phyloP scores from a whole-genome alignment of 2,329 filamentous ascomycete genomes.

The Podosphaera xanthii region DNA sequence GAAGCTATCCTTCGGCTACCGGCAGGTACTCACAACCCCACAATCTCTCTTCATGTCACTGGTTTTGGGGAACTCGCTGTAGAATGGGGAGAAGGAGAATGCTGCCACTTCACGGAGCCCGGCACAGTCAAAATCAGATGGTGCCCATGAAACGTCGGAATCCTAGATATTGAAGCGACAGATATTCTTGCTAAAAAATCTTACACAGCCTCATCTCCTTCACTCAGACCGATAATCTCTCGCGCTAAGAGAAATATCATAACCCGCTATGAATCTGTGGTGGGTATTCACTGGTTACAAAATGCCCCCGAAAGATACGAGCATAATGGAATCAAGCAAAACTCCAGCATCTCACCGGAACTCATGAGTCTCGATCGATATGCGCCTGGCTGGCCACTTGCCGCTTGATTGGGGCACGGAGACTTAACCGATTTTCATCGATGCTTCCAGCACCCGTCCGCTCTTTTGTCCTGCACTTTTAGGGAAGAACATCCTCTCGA shows the following conservation, averaged over 20 bases:
- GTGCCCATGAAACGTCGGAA: too few species aligned
- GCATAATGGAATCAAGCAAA: not conserved
- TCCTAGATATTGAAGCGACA: too few species aligned
- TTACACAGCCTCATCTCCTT: too few species aligned
- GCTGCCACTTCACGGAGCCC: not conserved
- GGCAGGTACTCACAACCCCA: not conserved
- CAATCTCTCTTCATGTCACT: not conserved
- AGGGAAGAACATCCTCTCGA: not conserved
- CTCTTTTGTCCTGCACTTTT: not conserved
- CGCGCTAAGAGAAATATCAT: not conserved
- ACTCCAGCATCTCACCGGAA: not conserved
- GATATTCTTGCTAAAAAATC: too few species aligned
- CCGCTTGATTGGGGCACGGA: not conserved
- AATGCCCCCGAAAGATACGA: not conserved
- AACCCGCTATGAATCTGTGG: not conserved
- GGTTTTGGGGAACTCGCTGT: not conserved
- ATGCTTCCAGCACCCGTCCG: not conserved
- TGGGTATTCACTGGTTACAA: not conserved
- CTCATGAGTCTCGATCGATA: not conserved
- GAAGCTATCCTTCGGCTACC: too few species aligned
- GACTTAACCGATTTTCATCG: not conserved
- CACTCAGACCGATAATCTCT: too few species aligned
- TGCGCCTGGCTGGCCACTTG: not conserved
- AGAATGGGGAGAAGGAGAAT: not conserved
- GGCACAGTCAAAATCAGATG: too few species aligned